Evolutionary conservation across 1,284 basidiomycete genomes (phyloP).

Genomic region (Marasmius oreades): DNA sequence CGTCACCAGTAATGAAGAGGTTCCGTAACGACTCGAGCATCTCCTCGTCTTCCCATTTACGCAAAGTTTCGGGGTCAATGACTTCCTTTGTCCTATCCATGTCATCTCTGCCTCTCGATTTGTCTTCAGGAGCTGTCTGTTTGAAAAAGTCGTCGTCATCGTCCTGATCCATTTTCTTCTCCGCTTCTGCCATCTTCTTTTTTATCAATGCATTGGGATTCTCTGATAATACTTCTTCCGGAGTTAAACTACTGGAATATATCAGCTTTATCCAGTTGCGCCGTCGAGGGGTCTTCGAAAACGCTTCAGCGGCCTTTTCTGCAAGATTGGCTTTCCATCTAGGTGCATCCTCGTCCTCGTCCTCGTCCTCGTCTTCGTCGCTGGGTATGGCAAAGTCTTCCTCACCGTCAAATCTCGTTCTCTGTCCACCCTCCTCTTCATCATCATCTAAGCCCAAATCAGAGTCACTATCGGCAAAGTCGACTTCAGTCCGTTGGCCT

Average conservation of each 20-base stretch:
- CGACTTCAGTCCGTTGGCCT: conserved; percentile 42
- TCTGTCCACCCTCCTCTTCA: conserved; percentile 30
- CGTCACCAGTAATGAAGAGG: conserved; percentile 87
- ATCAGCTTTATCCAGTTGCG: conserved; percentile 85
- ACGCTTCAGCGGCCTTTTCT: conserved; percentile 52
- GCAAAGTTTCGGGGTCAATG: conserved; percentile 47
- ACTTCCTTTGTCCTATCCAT: conserved; percentile 72
- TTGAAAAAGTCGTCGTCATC: conserved; percentile 76
- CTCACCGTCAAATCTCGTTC: conserved; percentile 42
- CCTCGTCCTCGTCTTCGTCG: conserved; percentile 41
- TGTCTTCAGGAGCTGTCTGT: conserved; percentile 30
- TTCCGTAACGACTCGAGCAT: conserved; percentile 83
- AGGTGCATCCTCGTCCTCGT: conserved; percentile 46
- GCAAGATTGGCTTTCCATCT: conserved; percentile 80
- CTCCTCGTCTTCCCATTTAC: conserved; percentile 82
- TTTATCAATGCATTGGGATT: conserved; percentile 14
- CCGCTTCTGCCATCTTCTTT: conserved; percentile 12
- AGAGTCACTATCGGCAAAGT: conserved; percentile 81
- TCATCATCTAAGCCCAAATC: conserved; percentile 59
- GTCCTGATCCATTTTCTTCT: conserved; percentile 21
- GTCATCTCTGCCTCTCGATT: conserved; percentile 44
- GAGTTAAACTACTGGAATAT: conserved; percentile 70
- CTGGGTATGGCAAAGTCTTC: conserved; percentile 58
- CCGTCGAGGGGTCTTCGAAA: conserved; percentile 38
- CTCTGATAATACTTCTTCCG: conserved; percentile 66